Percentiles rank a stretch among this genome's conserved stretches.
phyloP scores from a whole-genome alignment of 345 rosid genomes.

The Salix dunnii region DNA sequence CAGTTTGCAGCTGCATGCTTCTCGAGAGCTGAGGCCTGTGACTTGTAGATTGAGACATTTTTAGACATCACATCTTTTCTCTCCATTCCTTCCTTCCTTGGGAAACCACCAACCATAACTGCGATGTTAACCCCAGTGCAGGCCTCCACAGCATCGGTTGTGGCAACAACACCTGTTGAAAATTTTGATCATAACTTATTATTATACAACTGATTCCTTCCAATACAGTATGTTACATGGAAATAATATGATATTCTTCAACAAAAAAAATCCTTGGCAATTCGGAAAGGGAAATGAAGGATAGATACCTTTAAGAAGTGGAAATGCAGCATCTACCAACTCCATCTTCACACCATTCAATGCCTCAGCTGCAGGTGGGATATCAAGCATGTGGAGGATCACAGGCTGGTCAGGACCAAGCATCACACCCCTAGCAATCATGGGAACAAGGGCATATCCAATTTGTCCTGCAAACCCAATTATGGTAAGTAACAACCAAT shows the following conservation, averaged over 20 bases:
- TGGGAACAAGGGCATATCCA: conserved; percentile 98
- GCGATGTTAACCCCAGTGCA: conserved; percentile 90
- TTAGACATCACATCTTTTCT: conserved; percentile 98
- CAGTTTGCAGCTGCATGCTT: conserved; percentile 89
- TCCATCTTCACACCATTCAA: conserved; percentile 98
- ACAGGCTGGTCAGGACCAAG: conserved; percentile 98
- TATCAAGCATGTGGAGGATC: conserved; percentile 98
- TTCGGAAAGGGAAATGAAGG: neutral
- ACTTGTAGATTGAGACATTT: conserved; percentile 93
- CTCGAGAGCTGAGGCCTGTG: conserved; percentile 95
- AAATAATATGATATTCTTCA: neutral
- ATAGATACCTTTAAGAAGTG: conserved; percentile 80
- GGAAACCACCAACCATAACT: conserved; percentile 99
- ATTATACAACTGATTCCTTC: conserved; percentile 1
- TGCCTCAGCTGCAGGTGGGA: conserved; percentile 96
- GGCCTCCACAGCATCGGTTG: conserved; percentile 91
- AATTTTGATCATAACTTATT: conserved; percentile 8
- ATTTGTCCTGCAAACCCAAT: conserved; percentile 74
- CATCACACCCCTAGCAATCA: conserved; percentile 98
- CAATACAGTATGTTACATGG: neutral
- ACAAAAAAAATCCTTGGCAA: neutral
- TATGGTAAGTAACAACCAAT: neutral
- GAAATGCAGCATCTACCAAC: conserved; percentile 93
- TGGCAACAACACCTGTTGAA: conserved; percentile 87
- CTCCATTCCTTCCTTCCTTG: conserved; percentile 99